Evolutionary conservation across 441 rosid species (phyloP).

Genomic region (Bocquillonia castaneifolia): DNA sequence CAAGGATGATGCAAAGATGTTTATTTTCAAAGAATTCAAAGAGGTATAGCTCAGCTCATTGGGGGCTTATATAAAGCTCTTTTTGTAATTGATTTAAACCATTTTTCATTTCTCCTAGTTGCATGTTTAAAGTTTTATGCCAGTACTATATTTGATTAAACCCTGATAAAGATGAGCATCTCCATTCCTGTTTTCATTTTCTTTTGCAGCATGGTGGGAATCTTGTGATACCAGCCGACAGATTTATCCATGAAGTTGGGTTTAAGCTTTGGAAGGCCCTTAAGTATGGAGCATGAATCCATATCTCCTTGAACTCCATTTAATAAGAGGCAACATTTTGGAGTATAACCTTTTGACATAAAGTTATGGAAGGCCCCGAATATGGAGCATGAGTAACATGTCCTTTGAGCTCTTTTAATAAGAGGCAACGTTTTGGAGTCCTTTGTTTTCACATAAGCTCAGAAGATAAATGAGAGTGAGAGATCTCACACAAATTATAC

Average conservation of each 20-base stretch:
- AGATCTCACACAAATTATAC: neutral
- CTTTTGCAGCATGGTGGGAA: constrained; percentile 59
- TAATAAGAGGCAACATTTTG: neutral
- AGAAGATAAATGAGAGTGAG: neutral
- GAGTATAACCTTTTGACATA: neutral
- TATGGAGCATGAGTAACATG: no score
- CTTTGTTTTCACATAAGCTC: neutral
- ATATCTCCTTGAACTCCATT: neutral
- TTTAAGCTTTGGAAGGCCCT: constrained; percentile 98
- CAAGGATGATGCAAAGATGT: constrained; percentile 51
- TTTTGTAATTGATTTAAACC: neutral
- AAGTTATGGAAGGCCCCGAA: no score
- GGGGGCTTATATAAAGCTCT: neutral
- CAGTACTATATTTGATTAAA: neutral
- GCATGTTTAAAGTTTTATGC: neutral
- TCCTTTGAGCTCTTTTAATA: no score
- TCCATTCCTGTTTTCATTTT: constrained; percentile 8
- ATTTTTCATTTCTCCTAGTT: neutral
- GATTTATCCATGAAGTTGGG: constrained; percentile 86
- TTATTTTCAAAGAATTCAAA: constrained; percentile 62
- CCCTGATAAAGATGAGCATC: neutral
- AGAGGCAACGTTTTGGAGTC: no score
- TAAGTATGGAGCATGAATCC: constrained; percentile 76
- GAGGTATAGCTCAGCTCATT: constrained; percentile 39
- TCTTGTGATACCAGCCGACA: constrained; percentile 80